phyloP scores from a whole-genome alignment of 2,329 filamentous ascomycete genomes.

The Lasiodiplodia theobromae region DNA sequence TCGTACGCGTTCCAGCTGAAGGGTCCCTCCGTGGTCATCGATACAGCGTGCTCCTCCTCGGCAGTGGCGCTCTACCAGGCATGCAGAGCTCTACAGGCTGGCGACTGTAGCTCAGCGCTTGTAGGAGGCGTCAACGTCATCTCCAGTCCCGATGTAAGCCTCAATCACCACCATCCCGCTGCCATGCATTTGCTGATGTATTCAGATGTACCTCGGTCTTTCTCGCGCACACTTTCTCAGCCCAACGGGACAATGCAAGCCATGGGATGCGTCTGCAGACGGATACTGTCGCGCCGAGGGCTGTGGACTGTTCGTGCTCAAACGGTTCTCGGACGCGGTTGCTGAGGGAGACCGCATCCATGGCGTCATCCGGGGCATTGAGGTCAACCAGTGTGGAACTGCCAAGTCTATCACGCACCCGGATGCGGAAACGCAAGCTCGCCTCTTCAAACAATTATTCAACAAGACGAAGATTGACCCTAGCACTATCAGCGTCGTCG shows the following conservation, averaged over 20 bases:
- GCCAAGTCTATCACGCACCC: constrained; percentile 31
- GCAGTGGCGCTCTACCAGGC: constrained; percentile 38
- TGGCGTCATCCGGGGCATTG: constrained; percentile 46
- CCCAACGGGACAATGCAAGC: constrained; percentile 56
- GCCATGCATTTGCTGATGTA: constrained; percentile 35
- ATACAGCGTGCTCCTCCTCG: constrained; percentile 40
- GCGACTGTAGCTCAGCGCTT: constrained; percentile 43
- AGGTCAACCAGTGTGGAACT: constrained; percentile 24
- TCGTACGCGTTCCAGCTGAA: constrained; percentile 33
- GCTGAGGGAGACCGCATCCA: constrained; percentile 57
- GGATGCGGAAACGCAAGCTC: constrained; percentile 25
- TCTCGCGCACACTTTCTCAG: constrained; percentile 52
- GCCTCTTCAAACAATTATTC: constrained; percentile 23
- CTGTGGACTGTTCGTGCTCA: constrained; percentile 57
- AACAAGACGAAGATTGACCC: constrained; percentile 14
- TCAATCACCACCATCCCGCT: constrained; percentile 30
- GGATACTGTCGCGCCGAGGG: constrained; percentile 62
- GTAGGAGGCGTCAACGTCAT: constrained; percentile 46
- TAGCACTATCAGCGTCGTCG: constrained; percentile 32
- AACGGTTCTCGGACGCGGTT: constrained; percentile 57
- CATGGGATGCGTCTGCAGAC: constrained; percentile 45
- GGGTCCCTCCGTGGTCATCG: constrained; percentile 33
- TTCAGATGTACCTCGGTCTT: constrained; percentile 39
- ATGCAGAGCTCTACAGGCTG: constrained; percentile 38
- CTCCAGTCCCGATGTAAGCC: constrained; percentile 34